Conservation (phyloP, 345 rosid genomes). For the Sapria himalayana region DNA sequence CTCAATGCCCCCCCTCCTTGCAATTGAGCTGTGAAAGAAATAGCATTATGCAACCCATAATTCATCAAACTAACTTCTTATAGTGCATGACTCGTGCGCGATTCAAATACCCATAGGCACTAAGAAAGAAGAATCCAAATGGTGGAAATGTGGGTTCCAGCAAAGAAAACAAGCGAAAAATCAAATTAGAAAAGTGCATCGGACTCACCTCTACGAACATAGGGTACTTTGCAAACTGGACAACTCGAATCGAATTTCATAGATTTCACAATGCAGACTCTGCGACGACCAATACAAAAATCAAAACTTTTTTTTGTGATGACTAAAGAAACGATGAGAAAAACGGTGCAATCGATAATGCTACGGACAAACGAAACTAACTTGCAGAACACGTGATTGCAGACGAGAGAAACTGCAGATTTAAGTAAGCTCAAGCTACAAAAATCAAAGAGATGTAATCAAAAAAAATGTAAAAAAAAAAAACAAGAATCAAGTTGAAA, state of each 20-base stretch:
- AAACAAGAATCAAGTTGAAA: background rate
- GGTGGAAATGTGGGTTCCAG: too few species aligned
- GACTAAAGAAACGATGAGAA: too few species aligned
- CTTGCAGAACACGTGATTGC: constrained; percentile 94
- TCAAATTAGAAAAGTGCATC: background rate
- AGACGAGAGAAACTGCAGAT: constrained; percentile 51
- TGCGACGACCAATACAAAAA: constrained; percentile 11
- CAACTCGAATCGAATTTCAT: constrained; percentile 61
- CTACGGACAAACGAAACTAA: constrained; percentile 10
- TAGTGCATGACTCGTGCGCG: too few species aligned
- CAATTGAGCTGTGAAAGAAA: too few species aligned
- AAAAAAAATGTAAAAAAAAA: background rate
- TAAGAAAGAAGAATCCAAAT: too few species aligned
- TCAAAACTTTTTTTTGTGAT: too few species aligned
- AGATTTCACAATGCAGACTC: constrained; percentile 52
- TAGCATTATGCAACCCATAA: too few species aligned
- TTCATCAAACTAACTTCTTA: too few species aligned
- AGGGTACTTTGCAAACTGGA: constrained; percentile 76
- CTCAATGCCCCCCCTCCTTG: too few species aligned
- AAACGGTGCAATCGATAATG: background rate
- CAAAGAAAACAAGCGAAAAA: too few species aligned
- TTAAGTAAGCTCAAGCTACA: constrained; percentile 58
- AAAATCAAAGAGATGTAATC: background rate
- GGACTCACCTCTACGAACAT: constrained; percentile 39
- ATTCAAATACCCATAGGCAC: too few species aligned